Percentiles rank a stretch among this genome's conserved stretches.
phyloP scores from a whole-genome alignment of 2,329 filamentous ascomycete genomes.

The Ophiosphaerella korrae region DNA sequence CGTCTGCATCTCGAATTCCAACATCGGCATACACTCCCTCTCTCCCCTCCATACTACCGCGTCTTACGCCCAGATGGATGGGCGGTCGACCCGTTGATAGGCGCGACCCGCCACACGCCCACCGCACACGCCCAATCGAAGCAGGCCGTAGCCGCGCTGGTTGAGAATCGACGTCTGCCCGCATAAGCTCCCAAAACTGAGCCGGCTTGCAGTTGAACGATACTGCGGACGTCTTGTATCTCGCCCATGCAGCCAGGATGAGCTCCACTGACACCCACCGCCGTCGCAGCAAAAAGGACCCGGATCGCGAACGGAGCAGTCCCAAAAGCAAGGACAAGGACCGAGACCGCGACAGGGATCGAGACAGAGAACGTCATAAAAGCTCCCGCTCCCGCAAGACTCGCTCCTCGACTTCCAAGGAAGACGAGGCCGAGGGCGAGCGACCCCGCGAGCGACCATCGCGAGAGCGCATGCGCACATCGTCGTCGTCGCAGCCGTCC shows the following conservation, averaged over 20 bases:
- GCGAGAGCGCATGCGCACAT: conserved; percentile 32
- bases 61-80: conserved; percentile 31
- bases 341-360: conserved; percentile 22
- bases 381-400: conserved; percentile 36
- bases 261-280: conserved; percentile 42
- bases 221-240: conserved; percentile 23
- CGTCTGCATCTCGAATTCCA: neutral
- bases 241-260: conserved; percentile 28
- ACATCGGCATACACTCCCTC: neutral
- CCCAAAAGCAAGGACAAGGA: conserved; percentile 35
- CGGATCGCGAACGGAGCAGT: conserved; percentile 31
- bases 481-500: conserved; percentile 33
- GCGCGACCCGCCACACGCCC: conserved; percentile 33
- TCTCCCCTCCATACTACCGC: conserved; percentile 13
- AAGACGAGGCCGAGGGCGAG: conserved; percentile 26
- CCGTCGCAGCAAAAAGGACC: conserved; percentile 47
- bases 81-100: conserved; percentile 37
- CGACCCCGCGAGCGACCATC: conserved; percentile 27
- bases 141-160: conserved; percentile 35
- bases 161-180: conserved; percentile 17
- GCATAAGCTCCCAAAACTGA: conserved; percentile 18
- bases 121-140: conserved; percentile 35
- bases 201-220: conserved; percentile 20
- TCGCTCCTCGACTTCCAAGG: conserved; percentile 36
- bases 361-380: conserved; percentile 31